Conservation (phyloP, 2,329 filamentous ascomycete genomes). For the Aspergillus viridinutans region DNA sequence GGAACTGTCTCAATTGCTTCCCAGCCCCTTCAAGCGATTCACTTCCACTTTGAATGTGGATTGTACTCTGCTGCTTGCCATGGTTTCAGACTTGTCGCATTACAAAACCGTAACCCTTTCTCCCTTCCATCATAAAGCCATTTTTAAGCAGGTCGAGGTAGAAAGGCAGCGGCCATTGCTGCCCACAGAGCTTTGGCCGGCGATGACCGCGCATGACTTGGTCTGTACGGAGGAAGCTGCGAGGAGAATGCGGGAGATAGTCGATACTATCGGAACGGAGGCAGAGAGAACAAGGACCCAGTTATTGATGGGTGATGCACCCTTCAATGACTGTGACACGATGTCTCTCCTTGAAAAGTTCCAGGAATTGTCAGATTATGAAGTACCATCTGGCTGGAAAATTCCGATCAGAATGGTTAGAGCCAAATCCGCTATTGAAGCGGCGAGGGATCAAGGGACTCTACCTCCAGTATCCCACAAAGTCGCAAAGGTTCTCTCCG, state of each 20-base stretch:
- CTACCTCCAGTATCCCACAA: constrained; percentile 44
- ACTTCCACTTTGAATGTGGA: constrained; percentile 46
- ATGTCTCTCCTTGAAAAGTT: constrained; percentile 34
- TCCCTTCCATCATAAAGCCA: constrained; percentile 55
- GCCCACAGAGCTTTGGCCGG: constrained; percentile 59
- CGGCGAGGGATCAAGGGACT: constrained; percentile 28
- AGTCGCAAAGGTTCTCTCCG: constrained; percentile 49
- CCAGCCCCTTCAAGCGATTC: constrained; percentile 38
- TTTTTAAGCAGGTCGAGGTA: constrained; percentile 61
- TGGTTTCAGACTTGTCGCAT: constrained; percentile 71
- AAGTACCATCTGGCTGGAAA: constrained; percentile 50
- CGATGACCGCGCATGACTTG: constrained; percentile 53
- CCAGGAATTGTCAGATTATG: constrained; percentile 50
- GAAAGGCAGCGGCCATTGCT: constrained; percentile 60
- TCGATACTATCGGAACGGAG: constrained; percentile 58
- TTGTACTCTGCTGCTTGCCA: constrained; percentile 64
- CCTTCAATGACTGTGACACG: constrained; percentile 27
- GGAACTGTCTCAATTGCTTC: constrained; percentile 33
- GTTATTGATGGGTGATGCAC: constrained; percentile 53
- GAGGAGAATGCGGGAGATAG: constrained; percentile 63
- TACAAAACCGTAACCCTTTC: constrained; percentile 40
- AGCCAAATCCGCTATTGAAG: constrained; percentile 40
- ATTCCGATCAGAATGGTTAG: constrained; percentile 59
- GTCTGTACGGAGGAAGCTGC: constrained; percentile 65
- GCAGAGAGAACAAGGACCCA: constrained; percentile 57